Evolutionary conservation across 1,284 basidiomycete species (phyloP), one percentile per base, ranked within the genome.

Genomic region (Lentinula novae-zelandiae): DNA sequence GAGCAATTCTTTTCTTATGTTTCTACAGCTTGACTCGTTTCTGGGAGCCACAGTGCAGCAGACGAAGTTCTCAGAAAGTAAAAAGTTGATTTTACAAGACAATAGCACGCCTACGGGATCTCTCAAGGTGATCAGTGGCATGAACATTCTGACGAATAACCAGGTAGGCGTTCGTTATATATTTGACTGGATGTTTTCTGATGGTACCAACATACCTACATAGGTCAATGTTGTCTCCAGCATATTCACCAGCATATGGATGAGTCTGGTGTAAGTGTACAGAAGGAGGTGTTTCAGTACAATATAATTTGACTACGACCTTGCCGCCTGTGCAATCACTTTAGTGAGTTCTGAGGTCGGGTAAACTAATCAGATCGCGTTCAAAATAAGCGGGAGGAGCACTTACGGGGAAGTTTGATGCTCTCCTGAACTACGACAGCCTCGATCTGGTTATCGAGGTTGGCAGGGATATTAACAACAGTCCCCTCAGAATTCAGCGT

Each of bases 361-460:
- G 40, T 60, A 56, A 69, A 34, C 57, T 55, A 59, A 2, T 51
- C 38, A 57, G 40, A 62, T 40, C 52, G 55, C 57, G 22, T 52
- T 20, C 22, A 7, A 22, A 33, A 44, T 3, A 44, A 40, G 10
- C 5, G 39, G 55, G 2, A 52, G 39, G 12, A 42, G 22, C 46
- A 85, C 92, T 73, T 76, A 96, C 94, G 95, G 66, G 88, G 87
- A 61, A 97, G 79, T 73, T 90, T 90, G 66, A 97, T 91, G 67
- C 83, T 88, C 78, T 97, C 95, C 75, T 93, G 92, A 50, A 96
- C 91, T 46, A 96, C 85, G n/a, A 92, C 92, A 0, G 95, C 92
- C 73, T 95, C 92, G 69, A 97, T 93, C 70, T 95, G 91, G 75
- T 97, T 98, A 75, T 96, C 93, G n/a, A 90, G 90, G 74, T 95